A percentile compares a stretch with the other conserved stretches of the same genome.
Conservation (phyloP, 768 basidiomycete genomes). For the Suillus ampliporus region DNA sequence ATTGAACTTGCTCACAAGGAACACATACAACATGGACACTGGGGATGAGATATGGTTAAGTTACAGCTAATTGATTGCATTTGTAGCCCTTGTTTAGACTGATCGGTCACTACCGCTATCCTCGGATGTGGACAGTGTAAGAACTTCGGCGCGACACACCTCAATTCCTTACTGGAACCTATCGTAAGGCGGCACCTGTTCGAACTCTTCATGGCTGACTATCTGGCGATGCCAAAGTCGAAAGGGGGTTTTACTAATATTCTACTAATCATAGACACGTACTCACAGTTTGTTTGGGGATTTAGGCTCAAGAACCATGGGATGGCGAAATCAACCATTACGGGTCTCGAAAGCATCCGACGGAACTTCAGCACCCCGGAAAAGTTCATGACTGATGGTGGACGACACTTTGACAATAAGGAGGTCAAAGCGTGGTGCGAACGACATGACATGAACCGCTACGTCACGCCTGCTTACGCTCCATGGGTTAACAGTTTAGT, state of each 20-base stretch:
- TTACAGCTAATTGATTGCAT: too few species aligned
- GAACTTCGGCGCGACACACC: too few species aligned
- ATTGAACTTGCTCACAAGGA: neutral
- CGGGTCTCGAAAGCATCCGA: slow-evolving; percentile 27
- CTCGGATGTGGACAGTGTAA: too few species aligned
- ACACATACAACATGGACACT: too few species aligned
- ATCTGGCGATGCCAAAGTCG: too few species aligned
- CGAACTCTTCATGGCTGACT: too few species aligned
- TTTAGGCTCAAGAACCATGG: slow-evolving; percentile 33
- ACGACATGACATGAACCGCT: slow-evolving; percentile 20
- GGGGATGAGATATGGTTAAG: too few species aligned
- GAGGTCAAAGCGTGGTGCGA: slow-evolving; percentile 37
- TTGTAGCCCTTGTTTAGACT: too few species aligned
- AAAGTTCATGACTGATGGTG: slow-evolving; percentile 45
- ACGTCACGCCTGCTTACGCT: slow-evolving; percentile 38
- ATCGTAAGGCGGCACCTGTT: too few species aligned
- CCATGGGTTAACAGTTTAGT: slow-evolving; percentile 48
- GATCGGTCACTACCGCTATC: too few species aligned
- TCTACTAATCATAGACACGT: slow-evolving; percentile 40
- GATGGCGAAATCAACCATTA: slow-evolving; percentile 32
- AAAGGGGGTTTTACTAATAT: slow-evolving; percentile 17
- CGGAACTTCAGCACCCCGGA: slow-evolving; percentile 30
- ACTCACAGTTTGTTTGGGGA: too few species aligned
- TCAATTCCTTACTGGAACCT: too few species aligned
- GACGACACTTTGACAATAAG: slow-evolving; percentile 42